Evolutionary conservation across 495 filamentous ascomycete genomes (phyloP), one percentile per base, ranked within the genome.

Genomic region (Trichodelitschia bisporula): DNA sequence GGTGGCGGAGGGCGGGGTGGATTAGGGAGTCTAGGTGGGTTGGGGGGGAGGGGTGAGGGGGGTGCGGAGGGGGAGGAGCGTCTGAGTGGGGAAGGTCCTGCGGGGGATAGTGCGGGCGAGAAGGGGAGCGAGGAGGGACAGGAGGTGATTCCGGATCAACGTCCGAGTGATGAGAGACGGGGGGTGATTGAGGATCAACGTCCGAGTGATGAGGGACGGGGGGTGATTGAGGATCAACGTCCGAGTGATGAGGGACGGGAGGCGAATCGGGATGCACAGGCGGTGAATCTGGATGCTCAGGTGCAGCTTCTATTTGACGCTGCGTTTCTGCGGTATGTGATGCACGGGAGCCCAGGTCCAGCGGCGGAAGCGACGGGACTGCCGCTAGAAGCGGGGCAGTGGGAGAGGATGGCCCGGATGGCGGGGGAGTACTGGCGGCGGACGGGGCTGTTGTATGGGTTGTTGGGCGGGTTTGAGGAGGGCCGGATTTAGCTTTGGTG

Each of bases 251-350:
- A n/a, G n/a, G n/a, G n/a, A n/a, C n/a, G n/a, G n/a, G n/a, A n/a
- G n/a, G n/a, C n/a, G n/a, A n/a, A n/a, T n/a, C n/a, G n/a, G n/a
- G n/a, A n/a, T n/a, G n/a, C n/a, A n/a, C n/a, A n/a, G n/a, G n/a
- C n/a, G n/a, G n/a, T n/a, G n/a, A n/a, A n/a, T n/a, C n/a, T n/a
- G n/a, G n/a, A n/a, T n/a, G n/a, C n/a, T n/a, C 58, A 65, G 6
- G 59, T 72, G 4, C 86, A 93, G 41, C 60, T 72, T 28, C 56
- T 83, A 14, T 86, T 89, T 39, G 86, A 97, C 43, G 47, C 71
- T 4, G 37, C 64, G 18, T 76, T 82, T 35, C 56, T 93, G 10
- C 49, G 59, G 11, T 33, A 32, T 2, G 41, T 30, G 19, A 19
- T 43, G 13, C 8, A 11, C 11, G 13, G 5, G 31, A 4, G 5